Conservation (phyloP, 305 asterid genomes). For the Withania somnifera region DNA sequence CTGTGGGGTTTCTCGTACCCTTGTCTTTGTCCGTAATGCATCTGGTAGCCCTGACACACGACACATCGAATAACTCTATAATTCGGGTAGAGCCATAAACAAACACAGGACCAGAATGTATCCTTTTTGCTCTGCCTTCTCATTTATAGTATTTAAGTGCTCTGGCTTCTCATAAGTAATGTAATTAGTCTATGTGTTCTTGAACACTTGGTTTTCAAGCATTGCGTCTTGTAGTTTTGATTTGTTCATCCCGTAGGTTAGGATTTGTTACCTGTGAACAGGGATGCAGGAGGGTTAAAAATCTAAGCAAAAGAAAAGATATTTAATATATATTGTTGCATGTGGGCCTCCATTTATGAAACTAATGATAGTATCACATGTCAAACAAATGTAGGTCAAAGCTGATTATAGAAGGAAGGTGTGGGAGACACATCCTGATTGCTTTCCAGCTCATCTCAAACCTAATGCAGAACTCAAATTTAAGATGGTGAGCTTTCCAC, state of each 20-base stretch:
- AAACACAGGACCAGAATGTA: no score
- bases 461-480: conserved; percentile 43
- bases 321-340: not conserved
- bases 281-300: not conserved
- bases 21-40: no score
- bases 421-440: conserved; percentile 71
- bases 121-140: not conserved
- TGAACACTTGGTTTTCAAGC: not conserved
- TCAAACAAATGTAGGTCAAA: conserved; percentile 30
- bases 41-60: no score
- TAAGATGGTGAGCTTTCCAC: conserved; percentile 28
- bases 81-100: no score
- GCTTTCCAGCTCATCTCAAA: conserved; percentile 40
- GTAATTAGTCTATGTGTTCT: not conserved
- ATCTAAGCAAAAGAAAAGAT: not conserved
- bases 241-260: not conserved
- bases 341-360: not conserved
- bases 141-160: not conserved
- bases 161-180: not conserved
- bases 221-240: not conserved
- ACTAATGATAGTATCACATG: not conserved
- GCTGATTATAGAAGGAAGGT: conserved; percentile 51
- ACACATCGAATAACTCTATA: no score
- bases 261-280: not conserved
- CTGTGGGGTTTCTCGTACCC: not conserved